phyloP scores from a whole-genome alignment of 192 early-diverging fungal species.

The Chytriomyces sp. region DNA sequence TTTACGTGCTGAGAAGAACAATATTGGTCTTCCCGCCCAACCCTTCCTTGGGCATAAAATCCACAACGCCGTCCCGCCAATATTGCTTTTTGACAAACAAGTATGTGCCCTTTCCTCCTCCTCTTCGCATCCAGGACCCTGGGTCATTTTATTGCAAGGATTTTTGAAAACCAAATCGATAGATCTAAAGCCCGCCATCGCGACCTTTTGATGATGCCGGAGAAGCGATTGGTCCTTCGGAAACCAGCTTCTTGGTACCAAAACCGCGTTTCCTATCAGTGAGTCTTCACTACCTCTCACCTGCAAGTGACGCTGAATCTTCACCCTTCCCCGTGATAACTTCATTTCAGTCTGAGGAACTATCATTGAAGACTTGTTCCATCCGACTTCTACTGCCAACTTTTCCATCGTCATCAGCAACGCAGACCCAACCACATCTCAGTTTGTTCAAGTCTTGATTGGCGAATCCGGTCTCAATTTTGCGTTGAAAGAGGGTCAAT shows the following conservation, averaged over 20 bases:
- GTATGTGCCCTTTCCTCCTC: too few relatives aligned
- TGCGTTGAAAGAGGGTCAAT: background rate
- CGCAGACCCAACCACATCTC: constrained; percentile 39
- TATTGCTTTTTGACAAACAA: too few relatives aligned
- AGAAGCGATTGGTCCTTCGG: constrained; percentile 57
- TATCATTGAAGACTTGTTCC: constrained; percentile 42
- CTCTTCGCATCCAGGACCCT: too few relatives aligned
- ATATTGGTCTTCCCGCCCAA: too few relatives aligned
- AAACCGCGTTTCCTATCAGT: constrained; percentile 51
- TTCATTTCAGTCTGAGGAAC: background rate
- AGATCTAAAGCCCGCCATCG: constrained; percentile 46
- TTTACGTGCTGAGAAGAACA: too few relatives aligned
- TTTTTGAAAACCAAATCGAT: too few relatives aligned
- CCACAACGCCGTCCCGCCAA: too few relatives aligned
- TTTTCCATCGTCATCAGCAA: constrained; percentile 45
- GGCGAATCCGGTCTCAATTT: background rate
- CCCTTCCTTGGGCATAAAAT: too few relatives aligned
- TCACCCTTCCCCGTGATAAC: too few relatives aligned
- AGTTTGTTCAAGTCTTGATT: background rate
- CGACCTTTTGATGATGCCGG: constrained; percentile 48
- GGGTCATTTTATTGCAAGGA: too few relatives aligned
- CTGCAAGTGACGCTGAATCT: background rate
- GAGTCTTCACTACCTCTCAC: background rate
- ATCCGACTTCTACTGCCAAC: constrained; percentile 38
- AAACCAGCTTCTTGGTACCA: constrained; percentile 40